A percentile compares a stretch with the other conserved stretches of the same genome.
phyloP scores from a whole-genome alignment of 1,284 basidiomycete genomes.

The Cutaneotrichosporon sp. region DNA sequence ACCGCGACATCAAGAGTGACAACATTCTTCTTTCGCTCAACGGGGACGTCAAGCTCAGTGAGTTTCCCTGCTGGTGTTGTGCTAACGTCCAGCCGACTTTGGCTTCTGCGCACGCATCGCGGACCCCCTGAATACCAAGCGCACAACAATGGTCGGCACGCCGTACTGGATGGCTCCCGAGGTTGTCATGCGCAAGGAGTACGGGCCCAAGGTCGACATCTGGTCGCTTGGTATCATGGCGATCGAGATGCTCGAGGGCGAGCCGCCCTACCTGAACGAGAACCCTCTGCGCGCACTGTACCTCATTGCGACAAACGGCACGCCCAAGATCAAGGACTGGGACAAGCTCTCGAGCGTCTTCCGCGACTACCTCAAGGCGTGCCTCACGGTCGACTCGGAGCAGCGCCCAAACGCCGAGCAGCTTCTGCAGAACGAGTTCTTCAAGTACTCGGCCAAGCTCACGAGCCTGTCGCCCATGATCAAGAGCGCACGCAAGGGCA shows the following conservation, averaged over 20 bases:
- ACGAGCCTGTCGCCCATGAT: constrained; percentile 86
- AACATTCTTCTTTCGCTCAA: constrained; percentile 90
- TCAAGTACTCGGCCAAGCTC: constrained; percentile 81
- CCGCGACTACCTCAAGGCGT: constrained; percentile 83
- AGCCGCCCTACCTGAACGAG: constrained; percentile 96
- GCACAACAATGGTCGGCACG: constrained; percentile 99
- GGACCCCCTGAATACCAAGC: constrained; percentile 83
- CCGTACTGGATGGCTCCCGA: constrained; percentile 99
- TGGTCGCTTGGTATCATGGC: constrained; percentile 99
- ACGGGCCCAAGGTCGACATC: constrained; percentile 98
- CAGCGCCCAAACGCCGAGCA: constrained; percentile 85
- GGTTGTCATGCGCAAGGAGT: constrained; percentile 97
- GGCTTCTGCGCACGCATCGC: constrained; percentile 98
- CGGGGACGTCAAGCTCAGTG: constrained; percentile 96
- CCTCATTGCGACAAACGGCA: constrained; percentile 97
- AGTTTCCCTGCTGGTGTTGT: constrained; percentile 50
- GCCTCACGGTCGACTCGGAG: constrained; percentile 93
- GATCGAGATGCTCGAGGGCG: constrained; percentile 99
- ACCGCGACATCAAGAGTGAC: constrained; percentile 97
- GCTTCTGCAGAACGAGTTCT: constrained; percentile 86
- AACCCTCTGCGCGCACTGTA: constrained; percentile 94
- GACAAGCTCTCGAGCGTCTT: constrained; percentile 86
- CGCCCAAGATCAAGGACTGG: constrained; percentile 92
- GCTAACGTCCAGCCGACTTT: constrained; percentile 75
- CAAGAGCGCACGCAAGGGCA: constrained; percentile 78